phyloP scores from a whole-genome alignment of 495 filamentous ascomycete genomes.

The Melanomma pulvis-pyrius region DNA sequence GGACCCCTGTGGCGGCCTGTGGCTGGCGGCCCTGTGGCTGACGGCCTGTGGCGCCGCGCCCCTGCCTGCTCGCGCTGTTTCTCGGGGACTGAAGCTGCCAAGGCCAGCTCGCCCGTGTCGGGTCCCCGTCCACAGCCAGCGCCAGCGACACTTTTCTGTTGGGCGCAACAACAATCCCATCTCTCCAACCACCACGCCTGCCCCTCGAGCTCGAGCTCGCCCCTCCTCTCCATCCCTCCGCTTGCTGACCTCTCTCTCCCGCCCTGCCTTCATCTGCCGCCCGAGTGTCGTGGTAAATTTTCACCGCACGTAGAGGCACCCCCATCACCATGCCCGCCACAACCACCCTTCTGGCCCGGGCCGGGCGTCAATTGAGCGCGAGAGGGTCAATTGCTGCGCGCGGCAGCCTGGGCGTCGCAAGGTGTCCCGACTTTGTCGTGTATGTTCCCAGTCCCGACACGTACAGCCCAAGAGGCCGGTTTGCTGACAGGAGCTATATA shows the following conservation, averaged over 20 bases:
- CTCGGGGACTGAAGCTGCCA: neutral
- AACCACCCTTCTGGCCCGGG: slow-evolving; percentile 43
- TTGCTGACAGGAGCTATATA: slow-evolving; percentile 23
- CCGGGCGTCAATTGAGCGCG: slow-evolving; percentile 41
- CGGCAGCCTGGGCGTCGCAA: slow-evolving; percentile 20
- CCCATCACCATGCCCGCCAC: slow-evolving; percentile 47
- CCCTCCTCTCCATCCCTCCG: slow-evolving; percentile 7
- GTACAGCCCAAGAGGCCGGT: neutral
- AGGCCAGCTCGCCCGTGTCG: neutral
- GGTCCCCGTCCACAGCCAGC: neutral
- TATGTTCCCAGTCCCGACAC: slow-evolving; percentile 5
- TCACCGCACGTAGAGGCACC: slow-evolving; percentile 24
- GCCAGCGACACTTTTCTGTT: slow-evolving; percentile 1
- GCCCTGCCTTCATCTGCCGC: neutral
- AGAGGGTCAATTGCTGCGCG: slow-evolving; percentile 38
- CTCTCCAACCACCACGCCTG: slow-evolving; percentile 5
- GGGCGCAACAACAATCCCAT: slow-evolving; percentile 7
- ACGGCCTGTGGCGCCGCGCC: slow-evolving; percentile 3
- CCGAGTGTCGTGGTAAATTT: neutral
- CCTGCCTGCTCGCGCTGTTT: neutral
- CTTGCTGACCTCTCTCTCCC: neutral
- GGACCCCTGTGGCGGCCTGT: slow-evolving; percentile 7
- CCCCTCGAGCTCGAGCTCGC: slow-evolving; percentile 17
- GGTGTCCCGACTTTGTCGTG: slow-evolving; percentile 20
- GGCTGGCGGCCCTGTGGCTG: slow-evolving; percentile 3